Base-by-base conservation (phyloP, 73 alveolate species). In the Paramecium pentaurelia region DNA sequence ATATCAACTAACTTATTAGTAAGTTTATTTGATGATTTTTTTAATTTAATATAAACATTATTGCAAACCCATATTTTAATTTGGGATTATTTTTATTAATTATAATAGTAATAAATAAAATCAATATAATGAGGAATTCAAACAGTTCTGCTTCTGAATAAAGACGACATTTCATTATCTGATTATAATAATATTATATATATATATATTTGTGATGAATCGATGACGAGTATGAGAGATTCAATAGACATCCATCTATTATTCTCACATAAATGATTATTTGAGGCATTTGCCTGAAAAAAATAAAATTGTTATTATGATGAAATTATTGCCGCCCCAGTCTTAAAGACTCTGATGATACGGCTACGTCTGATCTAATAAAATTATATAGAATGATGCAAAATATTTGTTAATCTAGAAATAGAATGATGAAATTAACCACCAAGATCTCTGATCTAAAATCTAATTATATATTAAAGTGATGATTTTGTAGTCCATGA, bases 391-490 rank as follows among this genome's bases (percentile, higher is more conserved):
- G 18, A 25, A 73, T 73, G 87, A 73, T 73, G 87, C 47, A 73
- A 4, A 73, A 73, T 12, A 73, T 73, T 36, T 73, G 87, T 59
- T 73, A 73, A 58, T 36, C 87, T 73, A 34, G 34, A 37, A 38
- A 30, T 30, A 73, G 60, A 7, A 73, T 73, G 87, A 37, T 73
- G 87, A 73, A 10, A 73, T 38, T 25, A 54, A 73, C 40, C 87
- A 73, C 87, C 87, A 73, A 73, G 87, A 73, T 73, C 87, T 73
- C 87, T 73, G 87, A 73, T 73, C 87, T 73, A 34, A n/a, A 37
- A 16, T 73, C 20, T 14, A 73, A 16, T 37, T 73, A 73, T 37
- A 37, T 73, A 16, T 18, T n/a, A 20, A 54, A 54, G 22, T 73
- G 87, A 73, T 73, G 68, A 73, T 73, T 73, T 36, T 10, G 87